Conservation (phyloP, 2,329 filamentous ascomycete genomes). For the Metarhizium sp. region DNA sequence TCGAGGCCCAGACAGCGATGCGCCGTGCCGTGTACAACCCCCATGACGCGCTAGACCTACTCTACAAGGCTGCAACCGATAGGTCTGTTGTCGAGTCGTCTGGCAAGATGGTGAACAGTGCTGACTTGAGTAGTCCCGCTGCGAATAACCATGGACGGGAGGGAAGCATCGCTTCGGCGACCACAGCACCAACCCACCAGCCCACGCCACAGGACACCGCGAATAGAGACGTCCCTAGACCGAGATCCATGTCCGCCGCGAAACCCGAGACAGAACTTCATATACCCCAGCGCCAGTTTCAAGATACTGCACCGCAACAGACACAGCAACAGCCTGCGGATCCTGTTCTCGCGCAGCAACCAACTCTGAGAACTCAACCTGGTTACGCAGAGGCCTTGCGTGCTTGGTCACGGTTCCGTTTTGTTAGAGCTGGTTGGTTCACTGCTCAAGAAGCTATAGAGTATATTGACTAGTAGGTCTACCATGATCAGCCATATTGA, state of each 20-base stretch:
- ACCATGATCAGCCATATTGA: neutral
- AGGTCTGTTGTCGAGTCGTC: slow-evolving; percentile 32
- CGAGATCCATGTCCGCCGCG: slow-evolving; percentile 8
- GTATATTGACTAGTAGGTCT: slow-evolving; percentile 78
- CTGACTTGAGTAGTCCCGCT: slow-evolving; percentile 13
- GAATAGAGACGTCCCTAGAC: slow-evolving; percentile 2
- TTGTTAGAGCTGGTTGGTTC: slow-evolving; percentile 96
- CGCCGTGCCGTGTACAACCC: slow-evolving; percentile 73
- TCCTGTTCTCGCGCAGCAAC: slow-evolving; percentile 32
- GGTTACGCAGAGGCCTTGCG: slow-evolving; percentile 63
- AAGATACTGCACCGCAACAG: neutral
- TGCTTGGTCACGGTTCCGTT: slow-evolving; percentile 87
- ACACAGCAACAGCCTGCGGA: slow-evolving; percentile 30
- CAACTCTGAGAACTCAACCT: slow-evolving; percentile 36
- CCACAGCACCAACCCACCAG: slow-evolving; percentile 11
- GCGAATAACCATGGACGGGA: slow-evolving; percentile 20
- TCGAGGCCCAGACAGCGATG: slow-evolving; percentile 57
- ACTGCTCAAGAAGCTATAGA: slow-evolving; percentile 86
- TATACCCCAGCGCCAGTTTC: neutral
- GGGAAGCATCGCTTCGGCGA: slow-evolving; percentile 17
- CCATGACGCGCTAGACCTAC: slow-evolving; percentile 82
- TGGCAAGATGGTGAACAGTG: slow-evolving; percentile 2
- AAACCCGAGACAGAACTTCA: slow-evolving; percentile 7
- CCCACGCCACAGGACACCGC: slow-evolving; percentile 7
- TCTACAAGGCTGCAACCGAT: slow-evolving; percentile 77